Evolutionary conservation across 768 basidiomycete genomes (phyloP).

Genomic region (Russula sp.): DNA sequence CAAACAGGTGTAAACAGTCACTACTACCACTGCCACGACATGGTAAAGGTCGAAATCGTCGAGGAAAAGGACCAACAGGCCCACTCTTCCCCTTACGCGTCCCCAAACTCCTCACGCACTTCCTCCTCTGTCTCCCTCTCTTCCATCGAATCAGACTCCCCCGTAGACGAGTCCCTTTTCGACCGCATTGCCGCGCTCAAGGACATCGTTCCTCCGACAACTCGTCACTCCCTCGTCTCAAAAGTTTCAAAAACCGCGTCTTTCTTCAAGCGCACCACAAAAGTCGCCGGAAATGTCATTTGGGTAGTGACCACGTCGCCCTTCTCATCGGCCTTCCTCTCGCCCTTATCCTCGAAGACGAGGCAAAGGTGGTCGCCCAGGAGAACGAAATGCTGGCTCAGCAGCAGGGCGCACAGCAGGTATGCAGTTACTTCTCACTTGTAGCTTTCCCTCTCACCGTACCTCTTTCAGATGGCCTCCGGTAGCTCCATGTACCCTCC

Average conservation of each 20-base stretch:
- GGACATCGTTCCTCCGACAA: constrained; percentile 92
- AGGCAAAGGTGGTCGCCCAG: constrained; percentile 89
- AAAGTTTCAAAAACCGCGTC: constrained; percentile 58
- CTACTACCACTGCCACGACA: constrained; percentile 42
- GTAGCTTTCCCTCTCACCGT: constrained; percentile 2
- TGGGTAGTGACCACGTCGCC: constrained; percentile 94
- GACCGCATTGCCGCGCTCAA: constrained; percentile 90
- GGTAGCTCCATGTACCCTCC: constrained; percentile 28
- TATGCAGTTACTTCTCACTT: constrained; percentile 32
- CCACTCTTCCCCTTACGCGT: constrained; percentile 64
- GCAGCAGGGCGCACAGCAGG: constrained; percentile 90
- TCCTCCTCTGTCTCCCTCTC: constrained; percentile 72
- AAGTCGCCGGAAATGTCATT: constrained; percentile 79
- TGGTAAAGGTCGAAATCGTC: constrained; percentile 94
- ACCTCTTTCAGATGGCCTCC: constrained; percentile 25
- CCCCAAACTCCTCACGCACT: constrained; percentile 70
- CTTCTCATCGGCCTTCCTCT: constrained; percentile 91
- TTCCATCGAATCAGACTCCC: constrained; percentile 69
- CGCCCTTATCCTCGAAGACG: constrained; percentile 91
- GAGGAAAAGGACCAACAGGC: constrained; percentile 69
- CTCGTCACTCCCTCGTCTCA: constrained; percentile 70
- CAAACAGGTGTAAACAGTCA: not conserved
- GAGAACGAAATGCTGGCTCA: constrained; percentile 93
- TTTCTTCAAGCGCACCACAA: constrained; percentile 64
- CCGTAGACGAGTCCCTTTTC: constrained; percentile 75